phyloP scores from a whole-genome alignment of 805 yeast species.

The Barnettozyma californica region DNA sequence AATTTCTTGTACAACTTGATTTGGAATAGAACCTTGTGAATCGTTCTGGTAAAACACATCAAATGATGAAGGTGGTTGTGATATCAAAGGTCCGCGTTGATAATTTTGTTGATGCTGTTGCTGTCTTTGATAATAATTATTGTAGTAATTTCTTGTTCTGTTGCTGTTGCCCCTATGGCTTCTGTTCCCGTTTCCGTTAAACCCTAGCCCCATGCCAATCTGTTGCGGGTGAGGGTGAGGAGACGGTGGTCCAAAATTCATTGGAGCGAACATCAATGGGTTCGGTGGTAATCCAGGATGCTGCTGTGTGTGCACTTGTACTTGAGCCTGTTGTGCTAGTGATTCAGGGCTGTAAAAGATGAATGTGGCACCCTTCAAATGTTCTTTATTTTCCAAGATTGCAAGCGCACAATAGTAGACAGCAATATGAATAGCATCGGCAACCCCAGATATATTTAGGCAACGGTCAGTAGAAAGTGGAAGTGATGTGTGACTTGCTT shows the following conservation, averaged over 20 bases:
- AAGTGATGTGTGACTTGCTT: constrained; percentile 66
- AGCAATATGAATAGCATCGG: constrained; percentile 85
- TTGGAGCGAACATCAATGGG: constrained; percentile 10
- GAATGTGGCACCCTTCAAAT: constrained; percentile 44
- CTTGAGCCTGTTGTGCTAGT: constrained; percentile 1
- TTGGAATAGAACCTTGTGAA: not conserved
- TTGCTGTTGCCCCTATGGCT: not conserved
- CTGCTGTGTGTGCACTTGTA: constrained; percentile 1
- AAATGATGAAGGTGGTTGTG: not conserved
- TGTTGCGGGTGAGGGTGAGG: constrained; percentile 10
- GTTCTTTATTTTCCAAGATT: constrained; percentile 49
- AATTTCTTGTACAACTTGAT: constrained; percentile 56
- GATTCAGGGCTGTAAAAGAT: constrained; percentile 50
- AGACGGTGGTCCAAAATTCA: constrained; percentile 7
- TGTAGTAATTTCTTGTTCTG: not conserved
- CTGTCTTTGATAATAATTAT: constrained; percentile 1
- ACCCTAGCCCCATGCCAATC: constrained; percentile 2
- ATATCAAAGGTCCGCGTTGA: not conserved
- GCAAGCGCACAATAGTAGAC: constrained; percentile 68
- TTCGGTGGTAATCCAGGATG: constrained; percentile 13
- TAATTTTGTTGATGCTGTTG: constrained; percentile 4
- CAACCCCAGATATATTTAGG: constrained; percentile 67
- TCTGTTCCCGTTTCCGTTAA: constrained; percentile 1
- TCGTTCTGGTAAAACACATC: not conserved
- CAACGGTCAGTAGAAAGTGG: constrained; percentile 77